Base-by-base conservation (phyloP, 805 yeast species). In the Barnettozyma sucrosica region DNA sequence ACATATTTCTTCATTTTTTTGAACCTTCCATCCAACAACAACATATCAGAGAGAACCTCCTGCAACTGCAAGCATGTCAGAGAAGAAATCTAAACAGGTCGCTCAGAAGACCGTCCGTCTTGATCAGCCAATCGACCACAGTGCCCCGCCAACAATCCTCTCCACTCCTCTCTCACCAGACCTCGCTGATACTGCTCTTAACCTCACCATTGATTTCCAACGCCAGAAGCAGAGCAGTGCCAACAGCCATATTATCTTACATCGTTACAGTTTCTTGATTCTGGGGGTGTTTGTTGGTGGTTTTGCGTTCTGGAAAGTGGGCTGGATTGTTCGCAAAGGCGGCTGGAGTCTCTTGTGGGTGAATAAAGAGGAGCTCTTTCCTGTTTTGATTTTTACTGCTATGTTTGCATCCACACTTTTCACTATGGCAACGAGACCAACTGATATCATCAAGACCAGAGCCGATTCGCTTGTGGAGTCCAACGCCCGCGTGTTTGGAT, bases 141-240 rank as follows among this genome's bases (percentile, higher is more conserved):
- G 71, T 32, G 74, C 72, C 1, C 75, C 79, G 14, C 70, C 88
- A 10, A 76, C 76, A 1, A 76, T 85, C 34, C 67, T 64, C 41
- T 68, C 79, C 33, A 57, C 76, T 1, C 62, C 65, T 2, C 67
- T 86, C 44, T 69, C 67, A 7, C 90, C 90, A 1, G 78, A 75
- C 26, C 69, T 72, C 36, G 70, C 83, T 1, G 76, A 77, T 39
- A 85, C 85, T 10, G 77, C 83, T 1, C 58, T 82, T 46, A 80
- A 78, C 48, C 64, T 85, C 50, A 79, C 83, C 26, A 79, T 85
- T 48, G 93, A 85, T 61, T 79, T 59, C 54, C 56, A 52, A 28
- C 57, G 64, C 46, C 63, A 59, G 44, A 55, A 55, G 30, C 61
- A 59, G 40, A 50, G 57, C 1, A 23, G 34, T 33, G 58, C 54